Conservation (phyloP, 2,329 filamentous ascomycete species). For the Xylaria sp. region DNA sequence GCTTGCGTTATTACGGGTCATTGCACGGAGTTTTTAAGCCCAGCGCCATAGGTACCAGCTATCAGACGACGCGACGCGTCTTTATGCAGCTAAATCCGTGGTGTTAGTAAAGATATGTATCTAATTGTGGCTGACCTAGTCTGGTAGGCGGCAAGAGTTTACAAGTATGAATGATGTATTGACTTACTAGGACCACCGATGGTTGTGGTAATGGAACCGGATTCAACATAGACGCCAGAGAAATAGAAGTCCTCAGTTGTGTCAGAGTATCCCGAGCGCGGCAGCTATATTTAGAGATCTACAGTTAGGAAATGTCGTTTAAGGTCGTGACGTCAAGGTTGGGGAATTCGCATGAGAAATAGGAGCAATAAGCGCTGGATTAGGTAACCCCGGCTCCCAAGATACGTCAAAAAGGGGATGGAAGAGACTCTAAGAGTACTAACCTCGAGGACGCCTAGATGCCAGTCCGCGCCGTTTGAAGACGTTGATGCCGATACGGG, state of each 20-base stretch:
- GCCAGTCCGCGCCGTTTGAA: slow-evolving; percentile 77
- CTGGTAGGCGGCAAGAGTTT: not conserved
- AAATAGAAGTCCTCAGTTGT: slow-evolving; percentile 75
- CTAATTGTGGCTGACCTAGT: not conserved
- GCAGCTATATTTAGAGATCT: slow-evolving; percentile 52
- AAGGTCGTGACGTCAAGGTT: not conserved
- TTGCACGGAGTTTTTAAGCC: not conserved
- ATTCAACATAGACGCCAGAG: slow-evolving; percentile 77
- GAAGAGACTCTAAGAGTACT: not conserved
- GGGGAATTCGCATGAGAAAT: not conserved
- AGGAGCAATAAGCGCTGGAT: too few species aligned
- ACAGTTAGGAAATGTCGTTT: not conserved
- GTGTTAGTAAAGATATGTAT: slow-evolving; percentile 8
- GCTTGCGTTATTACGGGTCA: not conserved
- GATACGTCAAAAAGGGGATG: not conserved
- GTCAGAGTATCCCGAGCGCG: slow-evolving; percentile 65
- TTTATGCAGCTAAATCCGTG: slow-evolving; percentile 20
- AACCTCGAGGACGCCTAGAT: slow-evolving; percentile 72
- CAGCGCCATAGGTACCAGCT: not conserved
- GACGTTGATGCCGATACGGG: slow-evolving; percentile 69
- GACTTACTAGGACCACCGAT: slow-evolving; percentile 45
- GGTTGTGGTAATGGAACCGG: slow-evolving; percentile 56
- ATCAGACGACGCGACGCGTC: not conserved
- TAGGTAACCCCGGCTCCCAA: not conserved
- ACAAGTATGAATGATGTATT: not conserved